Conservation (phyloP, 768 basidiomycete genomes). For the Russula griseocarnosa region DNA sequence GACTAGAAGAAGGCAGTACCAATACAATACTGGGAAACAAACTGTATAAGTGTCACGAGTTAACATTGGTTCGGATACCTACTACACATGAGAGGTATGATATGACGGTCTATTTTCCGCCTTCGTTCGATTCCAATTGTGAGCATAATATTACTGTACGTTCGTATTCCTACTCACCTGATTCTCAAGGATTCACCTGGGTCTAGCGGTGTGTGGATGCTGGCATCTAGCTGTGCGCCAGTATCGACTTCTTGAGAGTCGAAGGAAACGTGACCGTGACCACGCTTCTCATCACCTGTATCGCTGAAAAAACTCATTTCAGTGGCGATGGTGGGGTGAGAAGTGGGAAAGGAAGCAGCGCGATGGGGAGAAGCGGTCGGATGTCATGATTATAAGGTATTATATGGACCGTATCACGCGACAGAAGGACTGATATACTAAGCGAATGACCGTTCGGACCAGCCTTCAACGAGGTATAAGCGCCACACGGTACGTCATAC, state of each 20-base stretch:
- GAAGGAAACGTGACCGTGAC: slow-evolving; percentile 35
- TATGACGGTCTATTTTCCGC: slow-evolving; percentile 62
- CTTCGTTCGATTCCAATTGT: slow-evolving; percentile 30
- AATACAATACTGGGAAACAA: slow-evolving; percentile 47
- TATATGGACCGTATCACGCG: background rate
- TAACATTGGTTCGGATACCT: slow-evolving; percentile 33
- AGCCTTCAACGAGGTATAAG: background rate
- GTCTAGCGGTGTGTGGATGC: slow-evolving; percentile 44
- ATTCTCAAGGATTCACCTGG: slow-evolving; percentile 50
- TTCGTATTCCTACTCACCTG: slow-evolving; percentile 34
- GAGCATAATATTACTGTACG: background rate
- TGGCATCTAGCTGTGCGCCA: slow-evolving; percentile 54
- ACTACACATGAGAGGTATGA: slow-evolving; percentile 71
- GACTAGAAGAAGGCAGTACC: slow-evolving; percentile 35
- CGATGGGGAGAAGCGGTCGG: background rate
- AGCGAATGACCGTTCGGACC: background rate
- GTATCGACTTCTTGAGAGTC: slow-evolving; percentile 55
- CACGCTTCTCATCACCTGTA: slow-evolving; percentile 17
- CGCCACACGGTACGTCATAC: background rate
- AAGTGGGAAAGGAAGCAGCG: background rate
- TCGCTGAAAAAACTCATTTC: slow-evolving; percentile 23
- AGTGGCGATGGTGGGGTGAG: background rate
- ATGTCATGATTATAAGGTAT: slow-evolving; percentile 1
- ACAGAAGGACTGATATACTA: background rate
- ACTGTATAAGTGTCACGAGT: slow-evolving; percentile 4